phyloP scores from a whole-genome alignment of 768 basidiomycete species.

The Tubosaeta brunneosetosa region DNA sequence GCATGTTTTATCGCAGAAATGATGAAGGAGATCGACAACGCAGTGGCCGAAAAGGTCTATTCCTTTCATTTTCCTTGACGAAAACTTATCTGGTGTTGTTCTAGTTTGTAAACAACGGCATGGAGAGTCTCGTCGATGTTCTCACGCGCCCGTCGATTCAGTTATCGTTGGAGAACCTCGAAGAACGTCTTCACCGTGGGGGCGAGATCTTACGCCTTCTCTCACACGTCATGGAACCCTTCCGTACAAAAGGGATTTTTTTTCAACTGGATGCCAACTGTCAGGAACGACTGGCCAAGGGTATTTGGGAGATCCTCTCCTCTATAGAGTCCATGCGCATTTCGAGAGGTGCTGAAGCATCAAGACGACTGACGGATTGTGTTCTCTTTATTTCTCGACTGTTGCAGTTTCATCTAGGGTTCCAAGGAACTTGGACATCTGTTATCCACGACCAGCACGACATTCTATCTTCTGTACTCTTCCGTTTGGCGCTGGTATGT shows the following conservation, averaged over 20 bases:
- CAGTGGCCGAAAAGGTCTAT: conserved; percentile 63
- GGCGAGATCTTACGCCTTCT: conserved; percentile 69
- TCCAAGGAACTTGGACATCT: conserved; percentile 53
- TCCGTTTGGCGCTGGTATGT: conserved; percentile 51
- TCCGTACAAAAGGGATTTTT: conserved; percentile 45
- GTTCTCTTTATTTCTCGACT: conserved; percentile 60
- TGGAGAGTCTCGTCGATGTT: conserved; percentile 59
- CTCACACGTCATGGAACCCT: conserved; percentile 62
- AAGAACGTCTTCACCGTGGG: conserved; percentile 46
- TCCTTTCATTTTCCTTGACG: not conserved
- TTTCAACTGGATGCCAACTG: conserved; percentile 43
- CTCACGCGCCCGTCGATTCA: conserved; percentile 33
- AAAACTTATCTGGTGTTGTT: not conserved
- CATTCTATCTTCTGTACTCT: conserved; percentile 39
- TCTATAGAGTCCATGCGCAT: conserved; percentile 36
- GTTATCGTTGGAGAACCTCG: conserved; percentile 27
- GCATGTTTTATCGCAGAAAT: conserved; percentile 83
- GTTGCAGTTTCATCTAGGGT: conserved; percentile 69
- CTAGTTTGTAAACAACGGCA: conserved; percentile 73
- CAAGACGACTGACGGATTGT: conserved; percentile 34
- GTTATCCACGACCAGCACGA: conserved; percentile 44
- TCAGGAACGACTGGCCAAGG: conserved; percentile 55
- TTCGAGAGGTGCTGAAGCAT: conserved; percentile 15
- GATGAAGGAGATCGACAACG: conserved; percentile 60
- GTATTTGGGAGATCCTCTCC: conserved; percentile 44